Conservation (phyloP, 73 alveolate genomes). For the Uronychia binucleata region DNA sequence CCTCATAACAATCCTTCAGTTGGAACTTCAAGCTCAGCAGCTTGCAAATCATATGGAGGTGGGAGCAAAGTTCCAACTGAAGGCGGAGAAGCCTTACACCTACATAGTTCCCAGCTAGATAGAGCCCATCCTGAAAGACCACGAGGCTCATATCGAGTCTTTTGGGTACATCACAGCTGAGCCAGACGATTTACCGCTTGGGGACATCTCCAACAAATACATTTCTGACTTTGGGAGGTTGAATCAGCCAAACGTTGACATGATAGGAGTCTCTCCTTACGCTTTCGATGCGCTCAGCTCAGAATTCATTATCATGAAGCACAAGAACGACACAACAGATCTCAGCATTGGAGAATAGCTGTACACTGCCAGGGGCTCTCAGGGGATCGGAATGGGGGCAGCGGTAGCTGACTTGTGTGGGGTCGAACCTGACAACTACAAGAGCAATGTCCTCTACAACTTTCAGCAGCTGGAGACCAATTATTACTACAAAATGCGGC, state of each 20-base stretch:
- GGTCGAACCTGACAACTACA: constrained; percentile 21
- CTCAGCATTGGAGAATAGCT: constrained; percentile 58
- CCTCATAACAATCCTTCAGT: background rate
- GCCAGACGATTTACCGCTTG: background rate
- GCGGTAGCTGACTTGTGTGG: constrained; percentile 38
- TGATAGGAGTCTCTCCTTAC: constrained; percentile 56
- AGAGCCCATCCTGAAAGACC: constrained; percentile 34
- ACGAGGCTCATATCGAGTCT: constrained; percentile 18
- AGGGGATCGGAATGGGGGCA: constrained; percentile 52
- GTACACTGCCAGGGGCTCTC: constrained; percentile 63
- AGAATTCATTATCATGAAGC: constrained; percentile 44
- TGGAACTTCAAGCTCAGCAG: background rate
- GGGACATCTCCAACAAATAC: background rate
- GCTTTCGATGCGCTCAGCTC: constrained; percentile 37
- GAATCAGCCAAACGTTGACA: constrained; percentile 5
- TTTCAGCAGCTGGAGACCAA: constrained; percentile 8
- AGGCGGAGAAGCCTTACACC: background rate
- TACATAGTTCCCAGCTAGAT: constrained; percentile 2
- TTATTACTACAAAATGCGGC: constrained; percentile 15
- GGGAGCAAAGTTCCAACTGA: constrained; percentile 36
- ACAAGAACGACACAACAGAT: constrained; percentile 12
- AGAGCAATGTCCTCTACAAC: background rate
- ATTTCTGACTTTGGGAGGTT: constrained; percentile 27
- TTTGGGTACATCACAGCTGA: constrained; percentile 26
- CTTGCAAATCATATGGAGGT: constrained; percentile 7